Evolutionary conservation across 139 green algal species (phyloP), one percentile per base, ranked within the genome.

Genomic region (Tetradesmus obliquus): DNA sequence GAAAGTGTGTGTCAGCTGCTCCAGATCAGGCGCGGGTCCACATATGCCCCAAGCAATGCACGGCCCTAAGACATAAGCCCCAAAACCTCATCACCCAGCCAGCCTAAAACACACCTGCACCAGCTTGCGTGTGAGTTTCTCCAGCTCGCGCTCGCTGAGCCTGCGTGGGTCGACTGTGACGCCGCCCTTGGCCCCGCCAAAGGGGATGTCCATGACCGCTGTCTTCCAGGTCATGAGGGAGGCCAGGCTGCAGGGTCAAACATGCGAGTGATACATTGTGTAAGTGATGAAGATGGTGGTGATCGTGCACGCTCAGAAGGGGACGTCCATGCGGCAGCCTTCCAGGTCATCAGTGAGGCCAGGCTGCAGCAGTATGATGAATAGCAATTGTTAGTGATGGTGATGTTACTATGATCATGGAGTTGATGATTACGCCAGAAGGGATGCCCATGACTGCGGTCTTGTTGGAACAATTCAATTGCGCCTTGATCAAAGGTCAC

Each of bases 171-270:
- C 96, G 1, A 92, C 90, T 10, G 90, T 86, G 5, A 92, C 90
- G 17, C 79, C 86, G 5, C 84, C 92, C 94, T 99, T 99, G 86
- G 97, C 97, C 5, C 98, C 98, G 5, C 98, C 98, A 96, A 99
- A 99, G 15, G 98, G 98, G 45, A 99, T 97, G 92, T 99, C 97
- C 96, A 99, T 96, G 12, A 99, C 94, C 2, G 98, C 98, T 0
- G 98, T 99, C 94, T 99, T 99, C 97, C 97, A 99, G 0, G 97
- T 99, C 97, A 99, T 99, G 45, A 99, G 94, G 20, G 93, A 95
- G 0, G 96, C 96, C 72, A 98, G 91, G 85, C 91, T 94, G 92
- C 7, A 8, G 51, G 3, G 13, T 45, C 10, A 17, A 55, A 83
- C 7, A 55, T 7, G 71, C 17, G 12, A 79, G 71, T n/a, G 10